phyloP scores from a whole-genome alignment of 164 flowering plant species.

The Tinospora cordifolia region DNA sequence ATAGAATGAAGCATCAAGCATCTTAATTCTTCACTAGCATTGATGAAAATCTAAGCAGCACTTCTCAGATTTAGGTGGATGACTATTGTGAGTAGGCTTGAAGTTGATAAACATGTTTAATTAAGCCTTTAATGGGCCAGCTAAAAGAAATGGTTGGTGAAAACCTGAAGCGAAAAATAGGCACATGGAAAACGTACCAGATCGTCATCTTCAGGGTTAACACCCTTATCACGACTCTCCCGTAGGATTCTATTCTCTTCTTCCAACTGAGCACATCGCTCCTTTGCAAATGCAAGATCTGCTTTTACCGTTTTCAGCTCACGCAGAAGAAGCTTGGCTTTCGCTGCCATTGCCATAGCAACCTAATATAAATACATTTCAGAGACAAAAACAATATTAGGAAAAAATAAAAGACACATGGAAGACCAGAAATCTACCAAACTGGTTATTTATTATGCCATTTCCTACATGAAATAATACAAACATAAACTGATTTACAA shows the following conservation, averaged over 20 bases:
- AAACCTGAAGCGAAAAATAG: not conserved
- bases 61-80: not conserved
- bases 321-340: slow-evolving; percentile 85
- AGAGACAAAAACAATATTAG: not conserved
- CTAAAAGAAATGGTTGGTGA: not conserved
- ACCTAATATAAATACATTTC: slow-evolving; percentile 40
- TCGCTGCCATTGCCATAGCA: slow-evolving; percentile 96
- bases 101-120: not conserved
- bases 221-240: slow-evolving; percentile 66
- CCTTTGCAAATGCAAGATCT: slow-evolving; percentile 88
- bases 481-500: not conserved
- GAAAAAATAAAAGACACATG: not conserved
- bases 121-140: not conserved
- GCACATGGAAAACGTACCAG: slow-evolving; percentile 42
- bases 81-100: not conserved
- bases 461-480: not conserved
- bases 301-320: slow-evolving; percentile 93
- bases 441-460: not conserved
- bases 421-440: not conserved
- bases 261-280: slow-evolving; percentile 82
- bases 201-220: slow-evolving; percentile 78
- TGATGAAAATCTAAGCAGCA: not conserved
- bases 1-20: not conserved
- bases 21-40: not conserved
- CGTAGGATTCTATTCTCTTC: slow-evolving; percentile 83